Evolutionary conservation across 192 early-diverging fungal species (phyloP).

Genomic region (Cetraspora pellucida): DNA sequence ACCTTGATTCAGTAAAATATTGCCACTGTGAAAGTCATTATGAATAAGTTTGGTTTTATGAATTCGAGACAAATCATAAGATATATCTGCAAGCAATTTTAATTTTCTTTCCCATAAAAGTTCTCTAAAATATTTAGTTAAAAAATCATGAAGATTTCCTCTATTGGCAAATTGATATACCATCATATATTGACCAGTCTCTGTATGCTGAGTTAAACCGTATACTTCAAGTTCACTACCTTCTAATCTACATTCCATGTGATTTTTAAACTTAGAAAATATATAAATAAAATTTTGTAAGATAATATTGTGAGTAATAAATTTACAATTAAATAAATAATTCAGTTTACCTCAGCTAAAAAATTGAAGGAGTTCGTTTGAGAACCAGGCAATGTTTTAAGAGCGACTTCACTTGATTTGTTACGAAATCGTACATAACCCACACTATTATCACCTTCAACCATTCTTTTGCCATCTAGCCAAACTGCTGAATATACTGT

Average conservation of each 20-base stretch:
- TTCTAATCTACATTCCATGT: not conserved
- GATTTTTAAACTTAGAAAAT: not conserved
- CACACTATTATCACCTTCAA: not conserved
- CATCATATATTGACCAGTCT: not conserved
- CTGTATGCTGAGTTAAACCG: not conserved
- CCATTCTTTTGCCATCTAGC: not conserved
- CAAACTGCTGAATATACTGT: not conserved
- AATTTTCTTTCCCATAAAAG: not conserved
- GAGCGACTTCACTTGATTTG: not conserved
- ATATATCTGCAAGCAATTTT: not conserved
- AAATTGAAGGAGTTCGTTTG: not conserved
- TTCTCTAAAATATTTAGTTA: not conserved
- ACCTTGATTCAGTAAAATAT: not conserved
- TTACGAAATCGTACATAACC: not conserved
- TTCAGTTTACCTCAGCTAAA: not conserved
- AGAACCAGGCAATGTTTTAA: not conserved
- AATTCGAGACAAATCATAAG: not conserved
- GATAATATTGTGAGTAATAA: not conserved
- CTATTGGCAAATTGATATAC: not conserved
- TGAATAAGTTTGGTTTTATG: not conserved
- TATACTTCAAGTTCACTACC: not conserved
- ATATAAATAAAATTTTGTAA: not conserved
- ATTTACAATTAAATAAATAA: not conserved
- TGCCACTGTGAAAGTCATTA: slow-evolving; percentile 8
- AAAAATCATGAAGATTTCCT: not conserved